Base-by-base conservation (phyloP, 2,329 filamentous ascomycete genomes). In the Monosporascus sp. region DNA sequence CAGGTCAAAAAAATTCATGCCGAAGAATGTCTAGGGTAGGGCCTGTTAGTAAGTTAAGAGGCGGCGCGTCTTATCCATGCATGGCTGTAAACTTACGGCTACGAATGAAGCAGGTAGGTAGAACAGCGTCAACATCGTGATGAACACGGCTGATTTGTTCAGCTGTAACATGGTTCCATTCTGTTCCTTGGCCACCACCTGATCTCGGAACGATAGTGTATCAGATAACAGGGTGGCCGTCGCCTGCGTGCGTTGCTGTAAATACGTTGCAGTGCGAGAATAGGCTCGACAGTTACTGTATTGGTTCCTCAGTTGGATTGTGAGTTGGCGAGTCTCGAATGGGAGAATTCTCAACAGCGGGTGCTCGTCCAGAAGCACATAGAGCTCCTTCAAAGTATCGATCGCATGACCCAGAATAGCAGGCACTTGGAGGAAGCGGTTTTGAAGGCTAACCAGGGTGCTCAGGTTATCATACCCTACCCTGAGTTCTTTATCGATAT, bases 1-100 rank as follows among this genome's bases (percentile, higher is more conserved):
- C 54, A 70, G 59, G 22, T 63, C 64, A 47, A 72, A 73, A 49
- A 73, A 69, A 57, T 72, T 72, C 70, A 72, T 73, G 2, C 71
- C 70, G 50, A 73, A 71, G 45, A 73, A 65, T 1, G 70, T 69
- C 57, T 58, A 68, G 69, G 31, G 22, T 18, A 17, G 17, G 8
- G 41, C 56, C 8, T 45, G 18, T 48, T 41, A 41, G n/a, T 2
- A 17, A 25, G 22, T 1, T n/a, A 20, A 6, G n/a, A 36, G 42
- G 8, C 25, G 8, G 25, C 25, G 25, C 25, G 25, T 9, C 25
- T 27, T 27, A 27, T 27, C 25, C 9, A 27, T 27, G 25, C 25
- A 18, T 39, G 6, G 31, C 14, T 42, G 18, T 50, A 34, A 24
- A 63, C 66, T 61, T 60, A 72, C 70, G 6, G 66, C 68, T 3